Evolutionary conservation across 805 yeast species (phyloP).

Genomic region (Sporopachydermia lactativora): DNA sequence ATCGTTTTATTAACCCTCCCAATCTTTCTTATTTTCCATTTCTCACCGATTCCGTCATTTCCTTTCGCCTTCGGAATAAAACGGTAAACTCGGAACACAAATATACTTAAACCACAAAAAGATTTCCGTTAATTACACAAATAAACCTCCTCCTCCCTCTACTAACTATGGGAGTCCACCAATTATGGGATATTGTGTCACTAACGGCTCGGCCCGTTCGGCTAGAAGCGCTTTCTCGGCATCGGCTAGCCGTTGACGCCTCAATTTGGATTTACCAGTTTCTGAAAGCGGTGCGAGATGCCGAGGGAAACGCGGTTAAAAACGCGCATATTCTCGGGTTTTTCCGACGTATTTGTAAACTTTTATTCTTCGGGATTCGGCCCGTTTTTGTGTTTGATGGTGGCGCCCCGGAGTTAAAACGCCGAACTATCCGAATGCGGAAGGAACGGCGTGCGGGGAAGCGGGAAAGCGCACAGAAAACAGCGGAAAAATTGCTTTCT

Average conservation of each 20-base stretch:
- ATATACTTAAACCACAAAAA: no score
- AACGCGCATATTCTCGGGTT: slow-evolving; percentile 93
- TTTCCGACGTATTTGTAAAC: slow-evolving; percentile 82
- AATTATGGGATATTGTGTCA: slow-evolving; percentile 83
- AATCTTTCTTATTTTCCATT: no score
- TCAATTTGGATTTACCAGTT: slow-evolving; percentile 98
- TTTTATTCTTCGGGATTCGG: slow-evolving; percentile 70
- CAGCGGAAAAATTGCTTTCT: slow-evolving; percentile 74
- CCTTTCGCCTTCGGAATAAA: no score
- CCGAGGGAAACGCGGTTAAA: slow-evolving; percentile 60
- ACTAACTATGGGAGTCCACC: slow-evolving; percentile 81
- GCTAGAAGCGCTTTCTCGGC: slow-evolving; percentile 68
- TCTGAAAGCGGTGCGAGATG: slow-evolving; percentile 83
- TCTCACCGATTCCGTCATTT: no score
- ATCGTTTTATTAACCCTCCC: no score
- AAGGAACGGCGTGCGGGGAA: slow-evolving; percentile 63
- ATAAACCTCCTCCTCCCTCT: slow-evolving; percentile 2
- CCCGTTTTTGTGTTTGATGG: slow-evolving; percentile 96
- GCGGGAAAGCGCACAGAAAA: slow-evolving; percentile 48
- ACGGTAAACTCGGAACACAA: no score
- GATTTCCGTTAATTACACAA: no score
- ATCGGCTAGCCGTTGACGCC: slow-evolving; percentile 86
- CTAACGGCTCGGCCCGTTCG: slow-evolving; percentile 86
- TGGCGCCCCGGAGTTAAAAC: slow-evolving; percentile 76
- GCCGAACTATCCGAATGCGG: slow-evolving; percentile 62